Percentiles rank a stretch among this genome's conserved stretches.
Evolutionary conservation across 2,329 filamentous ascomycete species (phyloP).

Genomic region (Lasiodiplodia citricola): DNA sequence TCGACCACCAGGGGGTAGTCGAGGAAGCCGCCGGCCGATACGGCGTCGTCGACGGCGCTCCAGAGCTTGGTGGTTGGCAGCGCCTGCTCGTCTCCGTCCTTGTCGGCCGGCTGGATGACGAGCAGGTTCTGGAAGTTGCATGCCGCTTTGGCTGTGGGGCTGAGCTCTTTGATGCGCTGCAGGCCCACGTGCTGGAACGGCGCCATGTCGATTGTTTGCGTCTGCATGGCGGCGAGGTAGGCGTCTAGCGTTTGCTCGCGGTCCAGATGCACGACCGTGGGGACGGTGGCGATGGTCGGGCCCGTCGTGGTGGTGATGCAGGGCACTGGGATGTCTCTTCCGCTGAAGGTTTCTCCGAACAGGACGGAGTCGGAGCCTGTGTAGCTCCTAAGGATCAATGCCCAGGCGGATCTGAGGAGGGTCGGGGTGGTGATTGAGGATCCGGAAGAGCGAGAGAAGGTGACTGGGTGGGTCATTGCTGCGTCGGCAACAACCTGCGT

Average conservation of each 20-base stretch:
- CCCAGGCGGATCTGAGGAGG: conserved; percentile 36
- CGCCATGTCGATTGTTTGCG: not conserved
- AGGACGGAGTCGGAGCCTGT: conserved; percentile 33
- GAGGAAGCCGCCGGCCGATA: conserved; percentile 1
- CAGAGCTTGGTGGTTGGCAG: not conserved
- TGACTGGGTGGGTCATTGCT: not conserved
- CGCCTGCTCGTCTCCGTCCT: not conserved
- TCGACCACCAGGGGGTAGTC: conserved; percentile 7
- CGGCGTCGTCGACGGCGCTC: not conserved
- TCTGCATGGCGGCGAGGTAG: not conserved
- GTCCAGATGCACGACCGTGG: conserved; percentile 32
- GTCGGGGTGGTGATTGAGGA: conserved; percentile 30
- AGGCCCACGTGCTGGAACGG: conserved; percentile 1
- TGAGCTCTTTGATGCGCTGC: not conserved
- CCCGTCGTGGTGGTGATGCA: conserved; percentile 32
- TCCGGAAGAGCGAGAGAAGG: not conserved
- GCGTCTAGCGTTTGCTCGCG: conserved; percentile 27
- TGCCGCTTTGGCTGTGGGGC: conserved; percentile 27
- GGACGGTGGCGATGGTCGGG: conserved; percentile 39
- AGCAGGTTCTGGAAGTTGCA: conserved; percentile 59
- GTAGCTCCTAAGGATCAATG: conserved; percentile 31
- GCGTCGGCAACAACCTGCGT: not conserved
- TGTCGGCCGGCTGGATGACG: conserved; percentile 51
- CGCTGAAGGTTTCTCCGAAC: conserved; percentile 34
- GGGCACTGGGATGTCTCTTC: conserved; percentile 33